phyloP scores from a whole-genome alignment of 2,329 filamentous ascomycete genomes.

The Xylariaceae sp. region DNA sequence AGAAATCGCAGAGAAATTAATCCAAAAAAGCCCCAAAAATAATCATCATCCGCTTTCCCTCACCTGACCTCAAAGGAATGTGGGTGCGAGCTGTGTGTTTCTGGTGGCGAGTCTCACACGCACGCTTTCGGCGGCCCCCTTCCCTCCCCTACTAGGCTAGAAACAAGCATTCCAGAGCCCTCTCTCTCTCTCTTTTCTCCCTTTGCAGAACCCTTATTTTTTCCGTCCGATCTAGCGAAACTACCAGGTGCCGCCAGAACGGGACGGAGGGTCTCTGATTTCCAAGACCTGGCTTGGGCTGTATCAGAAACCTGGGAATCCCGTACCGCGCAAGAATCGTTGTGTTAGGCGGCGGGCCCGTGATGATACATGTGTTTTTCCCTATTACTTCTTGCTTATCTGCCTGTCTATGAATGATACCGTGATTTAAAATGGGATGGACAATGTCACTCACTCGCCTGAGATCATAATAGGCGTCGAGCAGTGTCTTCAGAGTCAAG shows the following conservation, averaged over 20 bases:
- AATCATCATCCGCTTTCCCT: constrained; percentile 20
- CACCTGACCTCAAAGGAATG: constrained; percentile 27
- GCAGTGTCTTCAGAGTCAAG: constrained; percentile 1
- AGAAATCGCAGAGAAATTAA: neutral
- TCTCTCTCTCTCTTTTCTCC: neutral
- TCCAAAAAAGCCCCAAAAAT: neutral
- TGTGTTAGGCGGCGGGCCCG: neutral
- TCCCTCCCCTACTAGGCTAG: constrained; percentile 1
- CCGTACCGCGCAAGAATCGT: neutral
- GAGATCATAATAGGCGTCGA: constrained; percentile 9
- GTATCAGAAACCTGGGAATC: too few species aligned
- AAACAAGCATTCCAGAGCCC: constrained; percentile 28
- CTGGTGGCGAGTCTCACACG: constrained; percentile 15
- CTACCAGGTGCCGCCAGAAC: neutral
- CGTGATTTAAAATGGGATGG: neutral
- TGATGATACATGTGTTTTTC: neutral
- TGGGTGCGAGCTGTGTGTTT: constrained; percentile 14
- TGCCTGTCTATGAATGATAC: too few species aligned
- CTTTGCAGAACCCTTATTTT: neutral
- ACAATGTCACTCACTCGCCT: neutral
- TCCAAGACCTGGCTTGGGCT: neutral
- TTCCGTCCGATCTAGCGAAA: neutral
- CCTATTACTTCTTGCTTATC: neutral
- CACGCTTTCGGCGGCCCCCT: constrained; percentile 27
- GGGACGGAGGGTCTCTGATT: neutral